Evolutionary conservation across 768 basidiomycete genomes (phyloP).

Genomic region (Coprinopsis strossmayeri): DNA sequence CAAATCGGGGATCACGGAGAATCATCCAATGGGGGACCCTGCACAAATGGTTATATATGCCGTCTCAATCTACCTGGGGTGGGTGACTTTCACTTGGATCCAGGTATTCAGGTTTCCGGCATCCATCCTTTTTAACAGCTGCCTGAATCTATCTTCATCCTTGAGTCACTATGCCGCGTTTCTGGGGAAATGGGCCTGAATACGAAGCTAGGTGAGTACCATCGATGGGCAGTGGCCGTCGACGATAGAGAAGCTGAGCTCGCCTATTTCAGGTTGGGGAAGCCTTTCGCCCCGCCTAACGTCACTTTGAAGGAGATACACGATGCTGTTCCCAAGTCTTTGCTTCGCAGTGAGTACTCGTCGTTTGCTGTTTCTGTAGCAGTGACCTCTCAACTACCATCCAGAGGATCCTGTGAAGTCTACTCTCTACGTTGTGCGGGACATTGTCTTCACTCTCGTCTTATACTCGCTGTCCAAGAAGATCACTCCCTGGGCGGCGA

Average conservation of each 20-base stretch:
- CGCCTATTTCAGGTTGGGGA: conserved; percentile 24
- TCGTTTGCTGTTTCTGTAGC: not conserved
- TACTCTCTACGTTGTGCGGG: conserved; percentile 37
- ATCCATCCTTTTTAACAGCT: not conserved
- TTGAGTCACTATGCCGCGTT: not conserved
- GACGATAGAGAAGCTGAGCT: not conserved
- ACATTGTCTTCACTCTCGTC: conserved; percentile 33
- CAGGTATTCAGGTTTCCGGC: not conserved
- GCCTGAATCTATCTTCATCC: not conserved
- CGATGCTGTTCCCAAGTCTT: conserved; percentile 47
- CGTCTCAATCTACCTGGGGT: not conserved
- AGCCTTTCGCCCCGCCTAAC: conserved; percentile 42
- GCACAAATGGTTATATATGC: not conserved
- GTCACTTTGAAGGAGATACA: conserved; percentile 48
- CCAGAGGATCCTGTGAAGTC: conserved; percentile 32
- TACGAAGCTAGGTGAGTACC: conserved; percentile 4
- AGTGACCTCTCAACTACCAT: not conserved
- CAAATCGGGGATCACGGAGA: not conserved
- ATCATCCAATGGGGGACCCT: not conserved
- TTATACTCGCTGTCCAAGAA: conserved; percentile 38
- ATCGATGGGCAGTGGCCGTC: not conserved
- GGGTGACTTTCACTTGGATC: not conserved
- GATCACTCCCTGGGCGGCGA: conserved; percentile 34
- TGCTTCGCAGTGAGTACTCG: conserved; percentile 32
- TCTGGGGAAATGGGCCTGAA: conserved; percentile 4